phyloP scores from a whole-genome alignment of 257 asterid genomes.

The Coffea eugenioides region DNA sequence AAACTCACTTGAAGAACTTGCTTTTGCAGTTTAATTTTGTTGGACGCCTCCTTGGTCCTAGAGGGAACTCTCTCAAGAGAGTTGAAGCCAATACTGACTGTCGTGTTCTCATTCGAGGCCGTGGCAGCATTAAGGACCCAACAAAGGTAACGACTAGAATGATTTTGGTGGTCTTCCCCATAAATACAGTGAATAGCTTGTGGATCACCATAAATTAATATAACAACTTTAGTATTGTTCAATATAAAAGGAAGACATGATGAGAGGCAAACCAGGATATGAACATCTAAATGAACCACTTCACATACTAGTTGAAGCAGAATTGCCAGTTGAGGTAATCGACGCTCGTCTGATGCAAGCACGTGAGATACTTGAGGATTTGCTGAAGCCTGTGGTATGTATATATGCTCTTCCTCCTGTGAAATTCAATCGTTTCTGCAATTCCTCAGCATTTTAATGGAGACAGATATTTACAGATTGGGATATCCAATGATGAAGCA shows the following conservation, averaged over 20 bases:
- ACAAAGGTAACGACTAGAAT: slow-evolving; percentile 48
- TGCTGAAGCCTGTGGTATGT: slow-evolving; percentile 92
- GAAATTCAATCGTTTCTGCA: background rate
- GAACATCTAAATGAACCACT: slow-evolving; percentile 98
- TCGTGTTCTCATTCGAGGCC: slow-evolving; percentile 94
- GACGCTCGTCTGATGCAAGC: slow-evolving; percentile 95
- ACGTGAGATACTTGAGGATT: slow-evolving; percentile 82
- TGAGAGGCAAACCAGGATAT: slow-evolving; percentile 98
- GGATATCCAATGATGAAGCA: background rate
- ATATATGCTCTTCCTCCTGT: background rate
- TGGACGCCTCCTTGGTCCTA: slow-evolving; percentile 99
- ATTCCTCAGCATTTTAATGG: background rate
- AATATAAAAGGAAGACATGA: slow-evolving; percentile 80
- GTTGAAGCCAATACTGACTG: slow-evolving; percentile 95
- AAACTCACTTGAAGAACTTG: slow-evolving; percentile 5
- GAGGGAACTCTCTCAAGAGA: slow-evolving; percentile 97
- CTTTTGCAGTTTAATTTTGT: slow-evolving; percentile 85
- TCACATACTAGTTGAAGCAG: slow-evolving; percentile 92
- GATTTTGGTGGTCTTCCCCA: background rate
- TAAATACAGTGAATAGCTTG: background rate
- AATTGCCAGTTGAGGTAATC: slow-evolving; percentile 87
- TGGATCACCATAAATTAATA: background rate
- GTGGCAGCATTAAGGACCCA: slow-evolving; percentile 99
- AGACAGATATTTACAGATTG: background rate
- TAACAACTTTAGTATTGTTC: background rate